phyloP scores from a whole-genome alignment of 805 yeast species.

The Candida taoyuanica region DNA sequence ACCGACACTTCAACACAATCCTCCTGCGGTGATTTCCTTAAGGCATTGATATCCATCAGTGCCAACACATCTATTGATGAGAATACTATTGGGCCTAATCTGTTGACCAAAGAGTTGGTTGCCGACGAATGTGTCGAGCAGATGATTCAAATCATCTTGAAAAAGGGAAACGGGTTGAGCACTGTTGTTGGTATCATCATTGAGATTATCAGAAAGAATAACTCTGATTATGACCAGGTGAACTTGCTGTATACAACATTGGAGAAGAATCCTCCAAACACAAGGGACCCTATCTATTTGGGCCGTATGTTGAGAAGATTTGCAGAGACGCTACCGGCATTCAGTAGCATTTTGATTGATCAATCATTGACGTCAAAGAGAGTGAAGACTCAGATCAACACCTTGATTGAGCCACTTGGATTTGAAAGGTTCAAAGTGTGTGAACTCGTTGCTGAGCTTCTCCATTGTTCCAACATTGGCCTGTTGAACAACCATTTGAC shows the following conservation, averaged over 20 bases:
- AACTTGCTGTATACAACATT: slow-evolving; percentile 71
- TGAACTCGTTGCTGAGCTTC: slow-evolving; percentile 87
- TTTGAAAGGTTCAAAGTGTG: slow-evolving; percentile 90
- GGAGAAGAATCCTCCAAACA: slow-evolving; percentile 82
- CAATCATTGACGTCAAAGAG: slow-evolving; percentile 22
- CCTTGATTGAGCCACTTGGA: slow-evolving; percentile 77
- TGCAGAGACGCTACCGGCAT: slow-evolving; percentile 53
- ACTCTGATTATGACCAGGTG: slow-evolving; percentile 88
- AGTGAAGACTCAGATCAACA: slow-evolving; percentile 41
- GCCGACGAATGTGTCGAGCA: slow-evolving; percentile 56
- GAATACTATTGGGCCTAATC: slow-evolving; percentile 92
- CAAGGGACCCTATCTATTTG: slow-evolving; percentile 85
- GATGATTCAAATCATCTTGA: slow-evolving; percentile 66
- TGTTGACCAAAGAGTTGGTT: slow-evolving; percentile 80
- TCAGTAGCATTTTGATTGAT: slow-evolving; percentile 44
- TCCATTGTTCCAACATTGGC: slow-evolving; percentile 96
- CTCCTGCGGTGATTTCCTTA: slow-evolving; percentile 90
- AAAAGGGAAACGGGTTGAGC: slow-evolving; percentile 71
- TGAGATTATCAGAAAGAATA: slow-evolving; percentile 90
- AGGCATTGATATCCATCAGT: slow-evolving; percentile 90
- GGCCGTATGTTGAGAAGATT: slow-evolving; percentile 78
- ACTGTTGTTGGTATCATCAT: slow-evolving; percentile 91
- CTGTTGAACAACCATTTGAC: slow-evolving; percentile 76
- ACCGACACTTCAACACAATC: slow-evolving; percentile 66
- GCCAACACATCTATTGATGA: slow-evolving; percentile 78